Evolutionary conservation across 2,329 filamentous ascomycete species (phyloP).

Genomic region (Cordyceps fumosorosea): DNA sequence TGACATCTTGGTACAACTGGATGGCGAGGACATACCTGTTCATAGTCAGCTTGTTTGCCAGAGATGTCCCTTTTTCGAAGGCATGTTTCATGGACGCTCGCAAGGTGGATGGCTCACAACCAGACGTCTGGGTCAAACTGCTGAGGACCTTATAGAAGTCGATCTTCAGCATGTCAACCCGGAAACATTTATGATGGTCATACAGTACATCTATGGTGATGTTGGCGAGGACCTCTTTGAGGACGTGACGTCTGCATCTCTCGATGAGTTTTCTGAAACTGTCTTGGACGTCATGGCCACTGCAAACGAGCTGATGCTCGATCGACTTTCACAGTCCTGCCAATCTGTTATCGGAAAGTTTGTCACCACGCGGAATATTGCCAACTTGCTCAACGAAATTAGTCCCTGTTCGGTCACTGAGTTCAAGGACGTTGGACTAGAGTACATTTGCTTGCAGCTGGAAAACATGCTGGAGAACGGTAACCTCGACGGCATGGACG

Average conservation of each 20-base stretch:
- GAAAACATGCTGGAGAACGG: conserved; percentile 90
- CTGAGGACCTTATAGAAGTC: conserved; percentile 51
- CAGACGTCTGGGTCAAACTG: conserved; percentile 44
- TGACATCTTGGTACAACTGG: conserved; percentile 73
- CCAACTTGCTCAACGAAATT: conserved; percentile 76
- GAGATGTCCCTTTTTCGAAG: conserved; percentile 87
- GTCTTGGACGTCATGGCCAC: conserved; percentile 84
- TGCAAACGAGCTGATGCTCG: conserved; percentile 92
- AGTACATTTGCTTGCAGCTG: conserved; percentile 87
- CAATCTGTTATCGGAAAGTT: conserved; percentile 78
- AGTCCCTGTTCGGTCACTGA: conserved; percentile 74
- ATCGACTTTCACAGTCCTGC: conserved; percentile 82
- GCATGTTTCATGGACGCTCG: conserved; percentile 82
- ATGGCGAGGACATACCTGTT: conserved; percentile 62
- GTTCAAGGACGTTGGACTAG: conserved; percentile 82
- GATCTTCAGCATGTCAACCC: conserved; percentile 76
- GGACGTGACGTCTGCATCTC: conserved; percentile 58
- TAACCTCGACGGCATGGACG: conserved; percentile 77
- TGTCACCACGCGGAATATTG: conserved; percentile 80
- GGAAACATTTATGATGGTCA: conserved; percentile 68
- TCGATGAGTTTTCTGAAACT: conserved; percentile 84
- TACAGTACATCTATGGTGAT: conserved; percentile 80
- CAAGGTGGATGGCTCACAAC: conserved; percentile 75
- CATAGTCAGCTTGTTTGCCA: conserved; percentile 77
- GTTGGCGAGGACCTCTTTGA: conserved; percentile 76